Percentiles rank a stretch among this genome's conserved stretches.
These are phyloP conservation scores for Pseudopediastrum boryanum DNA, from an alignment of 139 green algal genomes.

Conservation along the genomic window DNA sequence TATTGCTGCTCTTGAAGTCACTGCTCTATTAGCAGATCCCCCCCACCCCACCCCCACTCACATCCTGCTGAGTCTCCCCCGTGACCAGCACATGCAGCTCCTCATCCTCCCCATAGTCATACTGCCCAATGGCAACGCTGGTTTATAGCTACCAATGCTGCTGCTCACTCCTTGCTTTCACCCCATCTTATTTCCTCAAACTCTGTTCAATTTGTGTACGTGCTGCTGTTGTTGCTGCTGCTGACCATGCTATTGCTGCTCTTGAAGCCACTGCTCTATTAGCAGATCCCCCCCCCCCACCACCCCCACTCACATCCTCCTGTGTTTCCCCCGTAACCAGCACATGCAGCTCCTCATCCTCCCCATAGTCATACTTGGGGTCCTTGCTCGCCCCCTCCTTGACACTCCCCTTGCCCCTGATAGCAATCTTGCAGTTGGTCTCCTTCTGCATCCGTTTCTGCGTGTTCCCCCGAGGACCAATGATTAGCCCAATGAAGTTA, in stretches of 20 bases:
- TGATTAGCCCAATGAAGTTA: slow-evolving; percentile 99
- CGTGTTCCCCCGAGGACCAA: slow-evolving; percentile 96
- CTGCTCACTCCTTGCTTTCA: too few relatives aligned
- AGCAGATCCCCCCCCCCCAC: too few relatives aligned
- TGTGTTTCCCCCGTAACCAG: slow-evolving; percentile 93
- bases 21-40: too few relatives aligned
- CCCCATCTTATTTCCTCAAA: too few relatives aligned
- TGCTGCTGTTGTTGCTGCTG: too few relatives aligned
- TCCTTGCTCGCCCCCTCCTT: slow-evolving; percentile 75
- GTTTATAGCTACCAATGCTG: too few relatives aligned
- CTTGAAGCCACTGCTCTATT: too few relatives aligned
- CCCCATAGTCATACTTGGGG: slow-evolving; percentile 88
- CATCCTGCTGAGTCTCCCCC: slow-evolving; percentile 86
- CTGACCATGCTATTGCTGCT: too few relatives aligned
- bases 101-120: slow-evolving; percentile 95
- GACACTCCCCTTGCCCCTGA: slow-evolving; percentile 64
- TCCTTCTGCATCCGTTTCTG: slow-evolving; percentile 97
- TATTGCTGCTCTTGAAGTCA: too few relatives aligned
- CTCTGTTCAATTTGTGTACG: too few relatives aligned
- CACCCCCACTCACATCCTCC: slow-evolving; percentile 71
- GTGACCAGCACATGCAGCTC: slow-evolving; percentile 97
- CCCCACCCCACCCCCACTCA: too few relatives aligned
- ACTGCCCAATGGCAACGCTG: too few relatives aligned
- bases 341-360: slow-evolving; percentile 98
- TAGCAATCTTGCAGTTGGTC: slow-evolving; percentile 97